Evolutionary conservation across 768 basidiomycete genomes (phyloP).

Genomic region (Pulveroboletus sp.): DNA sequence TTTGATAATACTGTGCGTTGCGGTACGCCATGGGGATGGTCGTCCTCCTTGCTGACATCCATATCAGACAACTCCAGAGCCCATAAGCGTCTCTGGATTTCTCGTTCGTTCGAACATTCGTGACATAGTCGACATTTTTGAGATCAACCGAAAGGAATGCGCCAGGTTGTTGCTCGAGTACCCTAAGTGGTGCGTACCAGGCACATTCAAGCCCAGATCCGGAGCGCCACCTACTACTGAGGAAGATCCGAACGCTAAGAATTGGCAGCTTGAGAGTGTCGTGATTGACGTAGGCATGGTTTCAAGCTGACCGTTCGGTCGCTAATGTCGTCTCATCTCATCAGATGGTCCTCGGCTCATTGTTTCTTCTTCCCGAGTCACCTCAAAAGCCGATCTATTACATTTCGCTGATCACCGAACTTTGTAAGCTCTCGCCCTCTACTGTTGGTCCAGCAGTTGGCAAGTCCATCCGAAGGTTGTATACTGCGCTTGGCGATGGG

Average conservation of each 20-base stretch:
- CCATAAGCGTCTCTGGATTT: slow-evolving; percentile 72
- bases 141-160: slow-evolving; percentile 94
- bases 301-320: neutral
- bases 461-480: slow-evolving; percentile 88
- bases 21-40: neutral
- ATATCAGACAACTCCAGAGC: slow-evolving; percentile 69
- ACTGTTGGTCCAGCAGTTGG: slow-evolving; percentile 96
- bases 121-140: slow-evolving; percentile 84
- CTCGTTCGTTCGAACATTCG: slow-evolving; percentile 66
- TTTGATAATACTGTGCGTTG: slow-evolving; percentile 57
- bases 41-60: neutral
- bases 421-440: slow-evolving; percentile 89
- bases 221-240: slow-evolving; percentile 47
- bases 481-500: slow-evolving; percentile 71
- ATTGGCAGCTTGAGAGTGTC: slow-evolving; percentile 87
- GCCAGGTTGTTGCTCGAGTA: slow-evolving; percentile 83
- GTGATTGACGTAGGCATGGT: slow-evolving; percentile 65
- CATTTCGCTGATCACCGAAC: slow-evolving; percentile 81
- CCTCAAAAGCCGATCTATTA: slow-evolving; percentile 81
- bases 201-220: slow-evolving; percentile 80
- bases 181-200: slow-evolving; percentile 75
- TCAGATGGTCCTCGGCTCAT: slow-evolving; percentile 67
- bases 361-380: slow-evolving; percentile 75
- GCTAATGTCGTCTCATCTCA: neutral
- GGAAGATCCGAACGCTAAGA: slow-evolving; percentile 52